Conservation (phyloP, 164 flowering plant species). For the Chimonanthus salicifolius region DNA sequence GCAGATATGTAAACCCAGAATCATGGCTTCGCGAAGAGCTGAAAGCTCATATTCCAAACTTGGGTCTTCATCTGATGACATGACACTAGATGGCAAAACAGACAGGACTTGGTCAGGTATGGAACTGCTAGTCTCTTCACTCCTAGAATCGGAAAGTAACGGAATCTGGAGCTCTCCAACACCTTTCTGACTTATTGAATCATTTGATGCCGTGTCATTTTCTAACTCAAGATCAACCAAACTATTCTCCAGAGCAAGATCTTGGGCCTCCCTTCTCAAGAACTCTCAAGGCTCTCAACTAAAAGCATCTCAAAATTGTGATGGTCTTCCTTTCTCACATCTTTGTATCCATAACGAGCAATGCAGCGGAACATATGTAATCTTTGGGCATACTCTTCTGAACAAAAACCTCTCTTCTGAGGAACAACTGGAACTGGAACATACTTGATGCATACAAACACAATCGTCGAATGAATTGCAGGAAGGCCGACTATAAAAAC, state of each 20-base stretch:
- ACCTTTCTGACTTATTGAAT: slow-evolving; percentile 11
- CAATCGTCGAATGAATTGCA: slow-evolving; percentile 82
- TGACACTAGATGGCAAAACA: slow-evolving; percentile 45
- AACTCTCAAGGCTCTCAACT: slow-evolving; percentile 81
- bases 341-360: slow-evolving; percentile 95
- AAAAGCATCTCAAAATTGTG: slow-evolving; percentile 79
- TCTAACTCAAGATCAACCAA: slow-evolving; percentile 49
- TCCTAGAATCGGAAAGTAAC: neutral
- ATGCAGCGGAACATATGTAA: slow-evolving; percentile 88
- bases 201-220: slow-evolving; percentile 40
- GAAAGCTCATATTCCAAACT: slow-evolving; percentile 78
- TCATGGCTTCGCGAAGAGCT: slow-evolving; percentile 73
- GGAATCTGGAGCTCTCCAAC: slow-evolving; percentile 10
- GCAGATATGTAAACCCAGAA: slow-evolving; percentile 86
- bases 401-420: slow-evolving; percentile 90
- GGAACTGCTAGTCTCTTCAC: slow-evolving; percentile 29
- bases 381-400: slow-evolving; percentile 84
- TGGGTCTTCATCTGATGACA: slow-evolving; percentile 67
- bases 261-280: slow-evolving; percentile 75
- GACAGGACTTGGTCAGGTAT: slow-evolving; percentile 19
- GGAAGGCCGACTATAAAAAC: slow-evolving; percentile 79
- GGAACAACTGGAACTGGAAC: slow-evolving; percentile 94
- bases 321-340: slow-evolving; percentile 85
- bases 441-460: slow-evolving; percentile 94
- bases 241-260: slow-evolving; percentile 57